Evolutionary conservation across 306 rosid genomes (phyloP).

Genomic region (Pyrus bretschneideri): DNA sequence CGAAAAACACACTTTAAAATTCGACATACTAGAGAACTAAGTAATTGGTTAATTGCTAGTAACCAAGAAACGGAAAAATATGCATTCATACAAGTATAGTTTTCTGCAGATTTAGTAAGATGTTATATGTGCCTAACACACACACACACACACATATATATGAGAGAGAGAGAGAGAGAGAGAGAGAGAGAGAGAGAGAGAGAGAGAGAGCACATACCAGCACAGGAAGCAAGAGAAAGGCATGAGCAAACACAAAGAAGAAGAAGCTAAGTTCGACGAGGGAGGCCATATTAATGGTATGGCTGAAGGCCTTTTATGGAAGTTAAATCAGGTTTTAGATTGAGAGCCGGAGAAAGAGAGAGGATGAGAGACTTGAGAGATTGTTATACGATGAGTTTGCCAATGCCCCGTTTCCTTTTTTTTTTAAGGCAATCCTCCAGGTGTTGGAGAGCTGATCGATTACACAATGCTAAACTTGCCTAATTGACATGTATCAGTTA

Average conservation of each 20-base stretch:
- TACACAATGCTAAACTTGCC: neutral
- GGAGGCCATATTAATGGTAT: conserved; percentile 19
- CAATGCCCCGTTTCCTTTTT: neutral
- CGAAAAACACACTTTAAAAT: too few relatives aligned
- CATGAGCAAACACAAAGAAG: conserved; percentile 15
- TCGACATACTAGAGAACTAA: too few relatives aligned
- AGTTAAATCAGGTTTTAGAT: neutral
- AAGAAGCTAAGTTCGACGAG: conserved; percentile 10
- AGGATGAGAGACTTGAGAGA: neutral
- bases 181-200: neutral
- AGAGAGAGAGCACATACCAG: conserved; percentile 7
- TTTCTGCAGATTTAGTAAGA: too few relatives aligned
- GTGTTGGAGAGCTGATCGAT: conserved; percentile 12
- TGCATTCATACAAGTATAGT: too few relatives aligned
- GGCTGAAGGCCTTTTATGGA: neutral
- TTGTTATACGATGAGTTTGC: neutral
- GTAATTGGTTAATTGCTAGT: too few relatives aligned
- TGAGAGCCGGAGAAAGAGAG: neutral
- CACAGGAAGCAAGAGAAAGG: conserved; percentile 16
- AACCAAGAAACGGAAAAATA: too few relatives aligned
- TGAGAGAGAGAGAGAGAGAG: neutral
- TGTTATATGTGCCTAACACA: neutral
- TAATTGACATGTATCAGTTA: conserved; percentile 26
- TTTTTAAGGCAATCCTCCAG: neutral
- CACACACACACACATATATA: too few relatives aligned